These are phyloP conservation scores for Coemansia sp. DNA, from an alignment of 192 early-diverging fungal genomes.

Conservation along the genomic window DNA sequence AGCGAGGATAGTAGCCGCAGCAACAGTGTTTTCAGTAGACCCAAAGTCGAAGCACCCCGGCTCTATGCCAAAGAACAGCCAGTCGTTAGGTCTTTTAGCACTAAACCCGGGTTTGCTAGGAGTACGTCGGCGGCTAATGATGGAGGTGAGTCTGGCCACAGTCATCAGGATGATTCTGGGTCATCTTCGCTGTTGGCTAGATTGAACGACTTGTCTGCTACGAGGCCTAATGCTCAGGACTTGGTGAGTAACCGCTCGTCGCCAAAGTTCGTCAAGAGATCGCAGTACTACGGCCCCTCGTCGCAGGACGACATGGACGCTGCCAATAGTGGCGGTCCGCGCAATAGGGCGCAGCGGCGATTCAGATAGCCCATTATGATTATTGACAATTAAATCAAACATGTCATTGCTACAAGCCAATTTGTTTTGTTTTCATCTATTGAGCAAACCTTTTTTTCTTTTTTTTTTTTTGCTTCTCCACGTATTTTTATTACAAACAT, in stretches of 20 bases:
- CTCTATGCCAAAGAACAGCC: neutral
- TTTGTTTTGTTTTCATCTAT: neutral
- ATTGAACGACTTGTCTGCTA: slow-evolving; percentile 22
- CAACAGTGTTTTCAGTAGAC: neutral
- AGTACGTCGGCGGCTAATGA: neutral
- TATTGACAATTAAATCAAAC: neutral
- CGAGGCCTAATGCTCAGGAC: slow-evolving; percentile 33
- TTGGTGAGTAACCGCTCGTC: slow-evolving; percentile 46
- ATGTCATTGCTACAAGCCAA: neutral
- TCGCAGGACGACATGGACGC: slow-evolving; percentile 15
- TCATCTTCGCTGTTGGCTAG: slow-evolving; percentile 30
- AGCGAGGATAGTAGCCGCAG: slow-evolving; percentile 12
- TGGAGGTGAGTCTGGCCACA: neutral
- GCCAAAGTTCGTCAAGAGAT: slow-evolving; percentile 52
- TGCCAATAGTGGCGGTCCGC: neutral
- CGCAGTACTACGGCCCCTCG: slow-evolving; percentile 32
- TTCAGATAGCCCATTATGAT: neutral
- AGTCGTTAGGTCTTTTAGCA: neutral
- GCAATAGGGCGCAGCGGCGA: slow-evolving; percentile 13
- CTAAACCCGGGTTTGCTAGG: neutral
- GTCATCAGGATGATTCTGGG: neutral
- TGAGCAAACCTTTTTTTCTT: neutral
- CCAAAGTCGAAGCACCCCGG: slow-evolving; percentile 4
- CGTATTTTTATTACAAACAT: neutral
- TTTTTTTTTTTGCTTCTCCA: neutral